A percentile compares a stretch with the other conserved stretches of the same genome.
These are phyloP conservation scores for Hibiscus trionum DNA, from an alignment of 345 rosid species.

Conservation along the genomic window DNA sequence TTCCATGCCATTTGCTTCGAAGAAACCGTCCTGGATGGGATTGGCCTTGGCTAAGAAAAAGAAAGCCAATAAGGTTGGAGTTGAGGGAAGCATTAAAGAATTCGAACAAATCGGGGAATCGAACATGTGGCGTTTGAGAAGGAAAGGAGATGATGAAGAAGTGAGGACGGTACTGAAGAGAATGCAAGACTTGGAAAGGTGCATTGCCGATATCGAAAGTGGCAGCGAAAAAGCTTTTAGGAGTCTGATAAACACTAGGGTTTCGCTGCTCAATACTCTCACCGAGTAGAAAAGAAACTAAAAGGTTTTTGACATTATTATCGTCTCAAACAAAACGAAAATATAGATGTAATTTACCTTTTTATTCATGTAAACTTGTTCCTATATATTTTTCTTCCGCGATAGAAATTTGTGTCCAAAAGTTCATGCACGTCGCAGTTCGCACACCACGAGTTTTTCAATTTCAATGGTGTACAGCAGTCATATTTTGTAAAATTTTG, in stretches of 20 bases:
- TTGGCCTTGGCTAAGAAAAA: constrained; percentile 24
- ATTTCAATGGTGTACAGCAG: neutral
- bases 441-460: too few species aligned
- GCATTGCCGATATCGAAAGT: constrained; percentile 29
- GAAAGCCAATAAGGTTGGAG: constrained; percentile 19
- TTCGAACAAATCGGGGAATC: constrained; percentile 25
- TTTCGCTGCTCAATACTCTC: constrained; percentile 48
- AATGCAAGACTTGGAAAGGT: constrained; percentile 37
- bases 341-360: neutral
- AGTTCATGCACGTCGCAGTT: too few species aligned
- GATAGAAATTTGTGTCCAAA: too few species aligned
- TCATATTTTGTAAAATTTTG: constrained; percentile 9
- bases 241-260: constrained; percentile 49
- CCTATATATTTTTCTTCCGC: neutral
- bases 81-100: constrained; percentile 36
- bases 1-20: constrained; percentile 20
- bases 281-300: constrained; percentile 17
- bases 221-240: constrained; percentile 40
- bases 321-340: neutral
- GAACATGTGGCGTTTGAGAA: constrained; percentile 35
- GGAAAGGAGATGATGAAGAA: constrained; percentile 37
- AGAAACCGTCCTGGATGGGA: constrained; percentile 23
- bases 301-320: too few species aligned
- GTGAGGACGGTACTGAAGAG: constrained; percentile 30
- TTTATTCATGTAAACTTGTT: too few species aligned